A percentile compares a stretch with the other conserved stretches of the same genome.
Conservation (phyloP, 169 alveolate species). For the Eimeria nieschulzi region DNA sequence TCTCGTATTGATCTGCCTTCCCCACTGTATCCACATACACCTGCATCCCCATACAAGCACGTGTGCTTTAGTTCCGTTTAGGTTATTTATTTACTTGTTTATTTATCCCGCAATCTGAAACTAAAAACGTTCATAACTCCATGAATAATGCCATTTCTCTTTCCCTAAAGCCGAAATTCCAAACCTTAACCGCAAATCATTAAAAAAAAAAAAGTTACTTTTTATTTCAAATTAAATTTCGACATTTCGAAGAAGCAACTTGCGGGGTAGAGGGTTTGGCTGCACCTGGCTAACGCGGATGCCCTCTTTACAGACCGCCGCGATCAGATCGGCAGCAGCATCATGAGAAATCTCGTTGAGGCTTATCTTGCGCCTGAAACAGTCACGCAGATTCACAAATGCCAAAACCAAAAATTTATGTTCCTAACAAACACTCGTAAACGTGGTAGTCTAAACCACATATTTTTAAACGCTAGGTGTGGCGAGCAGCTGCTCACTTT, state of each 20-base stretch:
- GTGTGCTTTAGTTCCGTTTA: too few species aligned
- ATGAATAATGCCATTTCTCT: neutral
- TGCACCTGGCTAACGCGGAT: constrained; percentile 24
- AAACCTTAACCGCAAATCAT: too few species aligned
- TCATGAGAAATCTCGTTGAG: constrained; percentile 92
- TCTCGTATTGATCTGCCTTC: constrained; percentile 89
- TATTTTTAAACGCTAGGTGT: neutral
- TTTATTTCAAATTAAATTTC: too few species aligned
- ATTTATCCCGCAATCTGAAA: too few species aligned
- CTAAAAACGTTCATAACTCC: neutral
- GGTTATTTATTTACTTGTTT: too few species aligned
- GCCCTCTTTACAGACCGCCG: constrained; percentile 78
- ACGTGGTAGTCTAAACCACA: neutral
- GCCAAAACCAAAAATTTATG: neutral
- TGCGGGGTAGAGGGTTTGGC: neutral
- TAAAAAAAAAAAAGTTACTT: too few species aligned
- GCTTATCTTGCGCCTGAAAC: constrained; percentile 86
- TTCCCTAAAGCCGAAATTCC: too few species aligned
- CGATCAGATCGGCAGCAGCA: constrained; percentile 88
- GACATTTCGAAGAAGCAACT: too few species aligned
- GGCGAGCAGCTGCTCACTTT: constrained; percentile 75
- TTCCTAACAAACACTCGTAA: neutral
- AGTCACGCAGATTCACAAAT: neutral
- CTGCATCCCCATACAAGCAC: constrained; percentile 42
- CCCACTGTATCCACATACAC: constrained; percentile 97